Evolutionary conservation across 495 filamentous ascomycete species (phyloP).

Genomic region (Alectoria sarmentosa): DNA sequence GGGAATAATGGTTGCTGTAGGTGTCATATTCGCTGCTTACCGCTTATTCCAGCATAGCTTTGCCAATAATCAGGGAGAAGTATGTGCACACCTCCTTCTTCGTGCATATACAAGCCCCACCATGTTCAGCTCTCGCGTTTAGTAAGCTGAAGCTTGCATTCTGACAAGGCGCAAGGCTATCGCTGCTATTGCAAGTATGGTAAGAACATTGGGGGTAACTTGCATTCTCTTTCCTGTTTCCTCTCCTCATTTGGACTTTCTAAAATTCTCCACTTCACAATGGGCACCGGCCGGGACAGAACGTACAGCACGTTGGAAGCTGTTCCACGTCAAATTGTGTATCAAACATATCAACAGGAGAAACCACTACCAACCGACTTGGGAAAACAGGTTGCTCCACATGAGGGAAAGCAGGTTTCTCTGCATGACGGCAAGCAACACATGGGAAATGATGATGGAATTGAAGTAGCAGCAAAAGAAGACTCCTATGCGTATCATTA

Average conservation of each 20-base stretch:
- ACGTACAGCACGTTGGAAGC: slow-evolving; percentile 17
- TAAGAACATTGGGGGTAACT: not conserved
- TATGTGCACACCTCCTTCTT: not conserved
- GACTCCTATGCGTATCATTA: too few relatives aligned
- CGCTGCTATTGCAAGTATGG: not conserved
- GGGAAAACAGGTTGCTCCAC: slow-evolving; percentile 21
- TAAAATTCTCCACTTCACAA: not conserved
- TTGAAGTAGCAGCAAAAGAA: too few relatives aligned
- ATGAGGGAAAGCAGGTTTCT: slow-evolving; percentile 19
- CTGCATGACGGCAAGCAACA: not conserved
- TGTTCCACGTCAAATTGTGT: slow-evolving; percentile 8
- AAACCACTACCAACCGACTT: not conserved
- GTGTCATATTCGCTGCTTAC: too few relatives aligned
- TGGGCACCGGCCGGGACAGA: not conserved
- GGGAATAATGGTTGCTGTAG: too few relatives aligned
- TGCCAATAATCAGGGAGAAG: too few relatives aligned
- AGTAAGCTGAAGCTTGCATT: not conserved
- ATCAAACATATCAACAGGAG: not conserved
- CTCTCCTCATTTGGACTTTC: not conserved
- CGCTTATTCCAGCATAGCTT: too few relatives aligned
- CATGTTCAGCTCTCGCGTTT: not conserved
- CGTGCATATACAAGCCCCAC: not conserved
- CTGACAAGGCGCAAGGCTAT: not conserved
- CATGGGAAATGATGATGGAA: not conserved
- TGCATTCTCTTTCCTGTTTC: not conserved